Evolutionary conservation across 495 filamentous ascomycete species (phyloP), one percentile per base, ranked within the genome.

Genomic region (Penicillium coffeae): DNA sequence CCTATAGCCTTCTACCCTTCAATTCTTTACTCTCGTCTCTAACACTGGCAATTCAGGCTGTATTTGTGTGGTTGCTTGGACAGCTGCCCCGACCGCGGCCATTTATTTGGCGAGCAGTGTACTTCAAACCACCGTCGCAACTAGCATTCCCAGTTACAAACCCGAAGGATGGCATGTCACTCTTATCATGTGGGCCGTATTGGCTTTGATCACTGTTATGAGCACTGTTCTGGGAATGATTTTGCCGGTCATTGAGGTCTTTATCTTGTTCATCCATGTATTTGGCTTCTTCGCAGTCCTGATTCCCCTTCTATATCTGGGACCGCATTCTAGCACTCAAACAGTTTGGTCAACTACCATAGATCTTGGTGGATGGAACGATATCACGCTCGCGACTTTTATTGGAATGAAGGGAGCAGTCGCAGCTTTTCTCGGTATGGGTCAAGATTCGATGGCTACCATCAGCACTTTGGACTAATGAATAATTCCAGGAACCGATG

Each of bases 101-200:
- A 40, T 40, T 21, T 40, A 40, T 13, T 20, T 40, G 14, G 38
- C 38, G 18, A 20, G 38, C 21, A 40, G 38, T 21, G 38, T 40
- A 19, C 38, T 40, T 40, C 38, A 40, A 20, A 40, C 15, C 38
- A 40, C 38, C 9, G 21, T 40, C 14, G 38, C 38, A 21, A 19
- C 38, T 5, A 40, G 21, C 18, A 40, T 20, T 21, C 38, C 38
- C 1, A 16, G 21, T 5, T 40, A 40, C 12, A 18, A 40, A 10
- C 38, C 38, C 14, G 21, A 40, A 21, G 38, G 38, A 40, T 40
- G 38, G 38, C 38, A 40, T 7, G 38, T 40, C 38, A 40, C 38
- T 1, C 38, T 40, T 21, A 40, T 40, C 9, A 40, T 40, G 38
- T 40, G 38, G 38, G 38, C 38, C 13, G 12, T 40, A 1, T 21